Evolutionary conservation across 805 yeast species (phyloP).

Genomic region (Ascoidea asiatica): DNA sequence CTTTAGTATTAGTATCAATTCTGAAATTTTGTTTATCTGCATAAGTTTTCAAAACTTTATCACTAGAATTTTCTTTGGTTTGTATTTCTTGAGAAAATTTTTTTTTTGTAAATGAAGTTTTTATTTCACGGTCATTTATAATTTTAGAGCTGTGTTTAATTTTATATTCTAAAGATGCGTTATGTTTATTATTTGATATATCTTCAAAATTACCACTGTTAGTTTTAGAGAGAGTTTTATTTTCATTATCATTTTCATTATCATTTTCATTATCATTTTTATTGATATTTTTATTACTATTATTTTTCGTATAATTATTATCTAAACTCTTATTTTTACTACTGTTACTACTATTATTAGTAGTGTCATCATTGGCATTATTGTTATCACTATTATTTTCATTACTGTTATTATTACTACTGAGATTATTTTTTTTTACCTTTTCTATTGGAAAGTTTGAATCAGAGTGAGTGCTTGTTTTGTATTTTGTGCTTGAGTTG

Average conservation of each 20-base stretch:
- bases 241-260: background rate
- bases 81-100: too few species aligned
- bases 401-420: background rate
- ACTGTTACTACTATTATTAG: background rate
- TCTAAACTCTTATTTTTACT: background rate
- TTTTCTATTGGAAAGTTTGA: background rate
- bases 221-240: background rate
- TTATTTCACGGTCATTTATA: too few species aligned
- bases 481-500: background rate
- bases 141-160: background rate
- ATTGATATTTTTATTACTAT: too few species aligned
- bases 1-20: background rate
- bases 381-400: background rate
- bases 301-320: too few species aligned
- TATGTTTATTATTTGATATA: background rate
- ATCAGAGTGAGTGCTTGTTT: background rate
- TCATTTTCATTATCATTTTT: background rate
- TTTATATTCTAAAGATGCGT: background rate
- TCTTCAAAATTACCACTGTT: background rate
- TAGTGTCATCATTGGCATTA: background rate
- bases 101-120: background rate
- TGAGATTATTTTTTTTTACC: background rate
- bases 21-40: too few species aligned
- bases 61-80: background rate
- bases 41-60: too few species aligned